A percentile compares a stretch with the other conserved stretches of the same genome.
These are phyloP conservation scores for Venturia effusa DNA, from an alignment of 2,329 filamentous ascomycete species.

Conservation along the genomic window DNA sequence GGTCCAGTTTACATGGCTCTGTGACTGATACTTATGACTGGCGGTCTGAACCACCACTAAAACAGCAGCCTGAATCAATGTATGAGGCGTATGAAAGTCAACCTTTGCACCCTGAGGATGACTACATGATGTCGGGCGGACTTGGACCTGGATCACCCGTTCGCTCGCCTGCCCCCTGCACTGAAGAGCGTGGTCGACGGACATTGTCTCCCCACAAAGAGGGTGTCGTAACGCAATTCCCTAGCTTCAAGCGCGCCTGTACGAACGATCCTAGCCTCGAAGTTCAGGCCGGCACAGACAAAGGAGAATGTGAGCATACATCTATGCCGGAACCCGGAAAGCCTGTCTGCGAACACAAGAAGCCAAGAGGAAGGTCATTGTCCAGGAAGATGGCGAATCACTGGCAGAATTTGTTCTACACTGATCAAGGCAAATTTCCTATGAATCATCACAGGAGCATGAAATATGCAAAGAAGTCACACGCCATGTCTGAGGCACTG, in stretches of 20 bases:
- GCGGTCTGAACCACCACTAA: neutral
- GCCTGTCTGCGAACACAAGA: neutral
- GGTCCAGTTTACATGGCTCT: neutral
- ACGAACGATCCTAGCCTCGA: neutral
- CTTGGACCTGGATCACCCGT: neutral
- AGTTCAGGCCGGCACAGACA: neutral
- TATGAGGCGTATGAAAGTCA: neutral
- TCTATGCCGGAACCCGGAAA: neutral
- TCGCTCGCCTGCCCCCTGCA: neutral
- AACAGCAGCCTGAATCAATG: neutral
- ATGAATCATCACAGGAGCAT: neutral
- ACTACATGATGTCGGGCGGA: neutral
- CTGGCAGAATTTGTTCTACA: neutral
- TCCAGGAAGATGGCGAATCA: neutral
- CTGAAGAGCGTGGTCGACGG: neutral
- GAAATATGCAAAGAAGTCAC: neutral
- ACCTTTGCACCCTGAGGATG: neutral
- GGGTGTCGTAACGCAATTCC: neutral
- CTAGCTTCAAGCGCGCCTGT: neutral
- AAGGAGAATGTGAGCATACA: neutral
- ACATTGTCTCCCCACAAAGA: neutral
- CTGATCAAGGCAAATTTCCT: neutral
- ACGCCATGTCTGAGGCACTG: neutral
- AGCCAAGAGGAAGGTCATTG: neutral
- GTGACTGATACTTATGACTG: neutral